These are phyloP conservation scores for Tanacetum coccineum DNA, from an alignment of 129 eudicot genomes.

Conservation along the genomic window DNA sequence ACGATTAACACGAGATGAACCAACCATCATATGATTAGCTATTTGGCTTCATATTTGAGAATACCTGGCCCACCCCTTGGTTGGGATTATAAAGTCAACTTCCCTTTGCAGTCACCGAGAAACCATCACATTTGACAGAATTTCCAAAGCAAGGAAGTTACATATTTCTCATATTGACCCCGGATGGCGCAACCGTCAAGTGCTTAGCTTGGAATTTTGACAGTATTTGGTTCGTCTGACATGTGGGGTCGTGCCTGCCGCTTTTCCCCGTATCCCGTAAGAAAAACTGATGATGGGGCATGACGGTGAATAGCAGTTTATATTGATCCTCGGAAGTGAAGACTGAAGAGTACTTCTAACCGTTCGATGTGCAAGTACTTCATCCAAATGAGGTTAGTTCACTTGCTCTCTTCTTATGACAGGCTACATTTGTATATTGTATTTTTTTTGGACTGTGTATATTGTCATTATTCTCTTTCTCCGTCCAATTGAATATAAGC, in stretches of 20 bases:
- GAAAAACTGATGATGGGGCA: neutral
- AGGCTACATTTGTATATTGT: neutral
- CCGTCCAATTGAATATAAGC: neutral
- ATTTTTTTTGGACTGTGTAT: too few relatives aligned
- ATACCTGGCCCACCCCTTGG: too few relatives aligned
- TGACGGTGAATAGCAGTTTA: neutral
- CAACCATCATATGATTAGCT: too few relatives aligned
- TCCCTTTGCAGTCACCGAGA: neutral
- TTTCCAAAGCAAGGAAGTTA: slow-evolving; percentile 8
- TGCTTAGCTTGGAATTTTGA: slow-evolving; percentile 6
- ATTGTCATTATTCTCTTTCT: slow-evolving; percentile 6
- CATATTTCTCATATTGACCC: too few relatives aligned
- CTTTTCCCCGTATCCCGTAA: too few relatives aligned
- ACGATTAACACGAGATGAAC: neutral
- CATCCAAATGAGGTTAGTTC: slow-evolving; percentile 2
- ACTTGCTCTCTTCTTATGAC: slow-evolving; percentile 2
- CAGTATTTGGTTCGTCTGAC: neutral
- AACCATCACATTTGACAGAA: neutral
- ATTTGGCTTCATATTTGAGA: too few relatives aligned
- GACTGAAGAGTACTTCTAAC: neutral
- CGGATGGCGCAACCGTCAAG: slow-evolving; percentile 4
- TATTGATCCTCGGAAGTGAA: neutral
- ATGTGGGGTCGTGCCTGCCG: neutral
- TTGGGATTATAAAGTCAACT: too few relatives aligned
- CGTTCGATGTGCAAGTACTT: neutral